Evolutionary conservation across 257 asterid species (phyloP), one percentile per base, ranked within the genome.

Genomic region (Henckelia pumila): DNA sequence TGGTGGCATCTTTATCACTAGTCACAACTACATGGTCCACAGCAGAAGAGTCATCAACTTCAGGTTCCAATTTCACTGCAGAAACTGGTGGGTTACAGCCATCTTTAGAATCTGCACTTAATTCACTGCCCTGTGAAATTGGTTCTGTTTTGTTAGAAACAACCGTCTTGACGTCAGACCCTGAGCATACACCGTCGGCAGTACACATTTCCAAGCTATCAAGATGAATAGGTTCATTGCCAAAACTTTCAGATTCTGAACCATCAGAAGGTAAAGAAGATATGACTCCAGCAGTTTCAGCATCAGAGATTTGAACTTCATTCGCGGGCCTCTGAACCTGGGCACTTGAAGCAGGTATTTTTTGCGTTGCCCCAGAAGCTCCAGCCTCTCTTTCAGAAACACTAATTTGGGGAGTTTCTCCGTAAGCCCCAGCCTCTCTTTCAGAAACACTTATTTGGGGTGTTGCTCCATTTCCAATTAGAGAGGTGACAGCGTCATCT

Each of bases 11-110:
- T 55, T 32, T 56, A 64, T 67, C 75, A 66, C 66, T 59, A 47
- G 62, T 63, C 75, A 40, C 73, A 71, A 58, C 82, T n/a, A 37
- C 72, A 63, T 79, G 63, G 64, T 69, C 69, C 25, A 26, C 16
- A 22, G 64, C 66, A 71, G 82, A 64, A 75, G 67, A 64, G 35
- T 65, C 60, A 28, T 64, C 80, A 55, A 44, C 75, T 72, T 71
- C 81, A 64, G 80, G 63, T 56, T 70, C 82, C 67, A 63, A 17
- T 63, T 78, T 78, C 73, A 70, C 78, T 75, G 73, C 83, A 64
- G 67, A 73, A 21, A 76, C 70, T 33, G 75, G 71, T 32, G 66
- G 74, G 61, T 53, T 56, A 73, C 59, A 67, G 61, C 59, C 59
- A 66, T 56, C 64, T 72, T 74, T 74, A 35, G 56, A 32, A 22